phyloP scores from a whole-genome alignment of 2,329 filamentous ascomycete species.

The Colletotrichum truncatum region DNA sequence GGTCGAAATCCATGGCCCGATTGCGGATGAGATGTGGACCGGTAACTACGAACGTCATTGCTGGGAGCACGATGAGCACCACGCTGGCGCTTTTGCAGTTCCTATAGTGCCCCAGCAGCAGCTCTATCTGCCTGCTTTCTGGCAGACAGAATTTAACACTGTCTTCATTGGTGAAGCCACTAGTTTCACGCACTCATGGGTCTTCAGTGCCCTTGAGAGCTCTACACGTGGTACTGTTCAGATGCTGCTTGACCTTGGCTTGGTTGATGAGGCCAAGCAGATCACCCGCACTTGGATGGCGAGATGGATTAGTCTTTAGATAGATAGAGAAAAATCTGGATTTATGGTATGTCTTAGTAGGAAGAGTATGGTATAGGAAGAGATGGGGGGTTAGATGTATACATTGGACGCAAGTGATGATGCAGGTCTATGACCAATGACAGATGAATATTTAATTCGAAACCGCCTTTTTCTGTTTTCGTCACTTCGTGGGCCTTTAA shows the following conservation, averaged over 20 bases:
- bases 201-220: conserved; percentile 58
- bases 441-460: too few relatives aligned
- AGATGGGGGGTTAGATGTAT: too few relatives aligned
- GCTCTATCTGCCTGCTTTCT: conserved; percentile 68
- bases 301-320: conserved; percentile 54
- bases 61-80: conserved; percentile 65
- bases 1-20: conserved; percentile 59
- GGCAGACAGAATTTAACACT: conserved; percentile 61
- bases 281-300: conserved; percentile 68
- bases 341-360: background rate
- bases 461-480: too few relatives aligned
- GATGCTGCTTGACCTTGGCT: conserved; percentile 60
- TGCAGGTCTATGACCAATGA: too few relatives aligned
- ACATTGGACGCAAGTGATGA: too few relatives aligned
- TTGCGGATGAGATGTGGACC: conserved; percentile 59
- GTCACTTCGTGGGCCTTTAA: too few relatives aligned
- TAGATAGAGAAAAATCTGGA: background rate
- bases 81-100: conserved; percentile 63
- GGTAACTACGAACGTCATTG: conserved; percentile 66
- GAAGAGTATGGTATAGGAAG: too few relatives aligned
- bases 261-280: conserved; percentile 69
- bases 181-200: conserved; percentile 68
- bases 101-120: conserved; percentile 65
- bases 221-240: conserved; percentile 65
- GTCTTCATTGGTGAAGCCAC: conserved; percentile 45